Base-by-base conservation (phyloP, 768 basidiomycete species). In the Amanita polypyramis region DNA sequence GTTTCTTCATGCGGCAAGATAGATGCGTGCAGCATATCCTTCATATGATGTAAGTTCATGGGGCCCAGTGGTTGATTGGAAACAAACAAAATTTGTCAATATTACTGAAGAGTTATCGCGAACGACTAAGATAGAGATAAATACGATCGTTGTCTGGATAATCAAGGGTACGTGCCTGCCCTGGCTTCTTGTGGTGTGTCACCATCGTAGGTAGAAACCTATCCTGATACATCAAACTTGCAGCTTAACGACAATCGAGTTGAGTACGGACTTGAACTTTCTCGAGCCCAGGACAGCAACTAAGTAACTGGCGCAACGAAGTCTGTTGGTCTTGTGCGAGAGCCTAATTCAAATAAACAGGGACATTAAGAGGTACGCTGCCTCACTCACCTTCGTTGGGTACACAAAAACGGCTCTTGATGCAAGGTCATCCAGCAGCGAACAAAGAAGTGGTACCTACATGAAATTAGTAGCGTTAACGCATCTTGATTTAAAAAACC, bases 21-120 rank as follows among this genome's bases (percentile, higher is more conserved):
- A 0, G 86, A 84, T 17, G 82, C 79, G 57, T 94, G 90, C 5
- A 95, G 68, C 69, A 80, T 93, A 54, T 93, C 90, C 86, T 89
- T 50, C 37, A 17, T 30, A 25, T 29, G 10, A 20, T 11, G 46
- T 35, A 38, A 27, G 41, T 17, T n/a, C n/a, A 49, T 47, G 20
- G 10, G 40, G 4, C 33, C 23, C 12, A 8, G 9, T 29, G 36
- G 8, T 15, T 14, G 5, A 17, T 44, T 15, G 30, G 34, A 23
- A 11, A 33, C 76, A n/a, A 55, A 85, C 87, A 55, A 92, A 91
- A 58, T 95, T 95, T 4, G 91, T 92, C 57, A 94, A 85, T 43
- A 95, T 84, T 19, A 91, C 76, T 0, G 85, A 87, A 0, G 82
- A 80, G 1, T 66, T 76, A 44, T 82, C 79, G 38, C 92, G 76